Conservation (phyloP, 2,329 filamentous ascomycete species). For the Pseudocercospora fuligena region DNA sequence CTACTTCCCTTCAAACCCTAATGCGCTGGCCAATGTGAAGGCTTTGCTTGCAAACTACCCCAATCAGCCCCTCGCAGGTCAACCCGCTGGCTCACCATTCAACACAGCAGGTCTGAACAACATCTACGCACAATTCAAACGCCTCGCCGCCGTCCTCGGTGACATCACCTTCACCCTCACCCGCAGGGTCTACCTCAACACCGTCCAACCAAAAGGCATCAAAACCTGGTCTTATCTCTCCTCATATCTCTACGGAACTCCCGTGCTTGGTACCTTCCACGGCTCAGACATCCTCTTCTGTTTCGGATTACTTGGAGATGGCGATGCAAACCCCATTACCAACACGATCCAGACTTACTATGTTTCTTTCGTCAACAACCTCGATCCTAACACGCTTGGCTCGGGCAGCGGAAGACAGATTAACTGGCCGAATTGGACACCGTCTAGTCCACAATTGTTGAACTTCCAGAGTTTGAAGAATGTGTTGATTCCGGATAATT, state of each 20-base stretch:
- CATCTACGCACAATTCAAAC: conserved; percentile 77
- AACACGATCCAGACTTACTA: conserved; percentile 70
- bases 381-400: conserved; percentile 68
- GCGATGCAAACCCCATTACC: conserved; percentile 22
- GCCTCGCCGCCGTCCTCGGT: conserved; percentile 72
- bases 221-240: conserved; percentile 75
- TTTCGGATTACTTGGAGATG: conserved; percentile 16
- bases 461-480: conserved; percentile 50
- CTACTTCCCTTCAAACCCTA: conserved; percentile 59
- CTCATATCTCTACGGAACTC: conserved; percentile 72
- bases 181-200: conserved; percentile 66
- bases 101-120: conserved; percentile 69
- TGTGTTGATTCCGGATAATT: conserved; percentile 53
- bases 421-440: conserved; percentile 62
- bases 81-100: conserved; percentile 71
- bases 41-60: conserved; percentile 68
- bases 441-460: conserved; percentile 54
- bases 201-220: conserved; percentile 56
- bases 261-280: conserved; percentile 78
- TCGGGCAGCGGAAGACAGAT: conserved; percentile 38
- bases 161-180: conserved; percentile 77
- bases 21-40: conserved; percentile 46
- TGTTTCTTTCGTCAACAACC: conserved; percentile 70
- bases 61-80: conserved; percentile 45
- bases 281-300: conserved; percentile 51